A percentile compares a stretch with the other conserved stretches of the same genome.
Evolutionary conservation across 352 stramenopile species (phyloP).

Genomic region (Aphanomyces invadans): DNA sequence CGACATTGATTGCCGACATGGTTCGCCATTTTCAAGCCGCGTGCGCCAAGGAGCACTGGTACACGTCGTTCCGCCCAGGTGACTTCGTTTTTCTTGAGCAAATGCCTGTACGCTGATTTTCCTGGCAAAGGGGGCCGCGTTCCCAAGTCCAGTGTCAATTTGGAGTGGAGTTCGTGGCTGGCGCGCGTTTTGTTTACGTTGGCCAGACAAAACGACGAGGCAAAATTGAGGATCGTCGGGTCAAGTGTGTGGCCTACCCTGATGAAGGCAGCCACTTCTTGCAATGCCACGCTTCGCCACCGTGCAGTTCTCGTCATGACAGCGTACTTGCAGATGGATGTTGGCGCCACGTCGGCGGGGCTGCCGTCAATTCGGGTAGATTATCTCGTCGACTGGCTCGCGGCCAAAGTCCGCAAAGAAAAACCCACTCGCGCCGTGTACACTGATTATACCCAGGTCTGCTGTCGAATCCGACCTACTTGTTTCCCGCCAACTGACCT

Average conservation of each 20-base stretch:
- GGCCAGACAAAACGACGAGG: background rate
- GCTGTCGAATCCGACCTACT: no score
- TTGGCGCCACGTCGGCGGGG: background rate
- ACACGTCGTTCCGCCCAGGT: conserved; percentile 8
- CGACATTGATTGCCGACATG: conserved; percentile 5
- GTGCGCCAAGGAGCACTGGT: background rate
- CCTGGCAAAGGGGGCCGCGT: no score
- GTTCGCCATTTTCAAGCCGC: conserved; percentile 4
- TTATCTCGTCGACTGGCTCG: conserved; percentile 19
- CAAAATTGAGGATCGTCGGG: background rate
- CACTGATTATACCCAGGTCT: conserved; percentile 8
- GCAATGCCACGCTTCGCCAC: conserved; percentile 18
- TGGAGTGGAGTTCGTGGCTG: conserved; percentile 13
- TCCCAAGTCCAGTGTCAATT: background rate
- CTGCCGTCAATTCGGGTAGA: background rate
- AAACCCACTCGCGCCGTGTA: background rate
- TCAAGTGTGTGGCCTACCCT: conserved; percentile 10
- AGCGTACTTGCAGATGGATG: background rate
- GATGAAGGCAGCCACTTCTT: background rate
- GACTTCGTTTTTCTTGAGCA: background rate
- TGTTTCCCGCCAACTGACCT: no score
- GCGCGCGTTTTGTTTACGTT: background rate
- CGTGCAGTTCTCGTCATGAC: background rate
- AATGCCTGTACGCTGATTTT: background rate
- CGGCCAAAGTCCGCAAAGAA: conserved; percentile 9